These are phyloP conservation scores for Trametes sanguinea DNA, from an alignment of 768 basidiomycete genomes.

Conservation along the genomic window DNA sequence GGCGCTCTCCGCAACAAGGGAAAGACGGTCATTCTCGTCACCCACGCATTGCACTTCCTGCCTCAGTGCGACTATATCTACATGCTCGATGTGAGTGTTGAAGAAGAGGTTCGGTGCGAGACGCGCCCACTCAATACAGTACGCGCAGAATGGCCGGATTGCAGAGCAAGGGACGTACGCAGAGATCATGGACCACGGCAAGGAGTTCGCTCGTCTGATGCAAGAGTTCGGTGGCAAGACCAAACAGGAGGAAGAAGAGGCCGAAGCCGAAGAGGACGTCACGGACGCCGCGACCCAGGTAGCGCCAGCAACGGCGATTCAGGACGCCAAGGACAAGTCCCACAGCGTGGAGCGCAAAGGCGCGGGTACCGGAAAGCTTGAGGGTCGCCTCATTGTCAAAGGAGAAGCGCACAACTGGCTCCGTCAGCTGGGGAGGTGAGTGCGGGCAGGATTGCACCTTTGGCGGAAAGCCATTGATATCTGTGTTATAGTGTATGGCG, in stretches of 20 bases:
- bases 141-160: constrained; percentile 39
- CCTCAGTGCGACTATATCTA: constrained; percentile 54
- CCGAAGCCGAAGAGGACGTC: constrained; percentile 32
- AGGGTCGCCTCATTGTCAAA: constrained; percentile 67
- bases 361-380: constrained; percentile 61
- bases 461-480: not conserved
- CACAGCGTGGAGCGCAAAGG: constrained; percentile 37
- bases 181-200: constrained; percentile 49
- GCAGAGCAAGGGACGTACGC: constrained; percentile 54
- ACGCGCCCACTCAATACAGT: too few species aligned
- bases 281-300: constrained; percentile 16
- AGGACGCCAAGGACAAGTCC: constrained; percentile 42
- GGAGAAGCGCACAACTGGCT: constrained; percentile 67
- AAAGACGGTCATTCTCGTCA: constrained; percentile 57
- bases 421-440: constrained; percentile 52
- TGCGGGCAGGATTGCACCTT: not conserved
- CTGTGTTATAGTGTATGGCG: constrained; percentile 50
- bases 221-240: constrained; percentile 61
- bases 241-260: constrained; percentile 37
- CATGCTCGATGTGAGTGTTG: constrained; percentile 34
- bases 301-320: constrained; percentile 26
- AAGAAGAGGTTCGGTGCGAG: not conserved
- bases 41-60: constrained; percentile 57
- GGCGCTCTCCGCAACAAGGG: constrained; percentile 45
- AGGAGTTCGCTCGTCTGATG: constrained; percentile 59